These are phyloP conservation scores for Penicillium pulvis DNA, from an alignment of 495 filamentous ascomycete species.

Conservation along the genomic window DNA sequence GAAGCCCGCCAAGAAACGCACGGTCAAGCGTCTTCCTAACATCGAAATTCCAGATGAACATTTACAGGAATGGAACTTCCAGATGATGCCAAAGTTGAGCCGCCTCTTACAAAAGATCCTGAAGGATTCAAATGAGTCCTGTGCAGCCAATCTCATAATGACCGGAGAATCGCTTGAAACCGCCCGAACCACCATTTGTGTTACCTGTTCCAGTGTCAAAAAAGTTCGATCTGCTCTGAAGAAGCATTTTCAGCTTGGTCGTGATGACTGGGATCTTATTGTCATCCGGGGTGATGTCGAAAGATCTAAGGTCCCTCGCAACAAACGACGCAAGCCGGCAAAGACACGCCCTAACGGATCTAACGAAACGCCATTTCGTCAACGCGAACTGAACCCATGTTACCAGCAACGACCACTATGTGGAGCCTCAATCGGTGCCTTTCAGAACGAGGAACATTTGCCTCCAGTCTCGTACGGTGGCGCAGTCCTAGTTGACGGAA, in stretches of 20 bases:
- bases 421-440: conserved; percentile 92
- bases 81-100: conserved; percentile 71
- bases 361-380: conserved; percentile 34
- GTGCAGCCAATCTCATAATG: conserved; percentile 72
- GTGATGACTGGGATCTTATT: conserved; percentile 55
- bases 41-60: conserved; percentile 60
- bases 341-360: conserved; percentile 35
- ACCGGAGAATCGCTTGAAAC: conserved; percentile 66
- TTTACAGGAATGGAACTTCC: conserved; percentile 69
- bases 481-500: conserved; percentile 77
- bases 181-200: conserved; percentile 73
- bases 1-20: conserved; percentile 42
- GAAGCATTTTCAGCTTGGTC: conserved; percentile 68
- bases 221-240: conserved; percentile 71
- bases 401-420: conserved; percentile 78
- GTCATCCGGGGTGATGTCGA: conserved; percentile 71
- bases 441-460: conserved; percentile 76
- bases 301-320: conserved; percentile 60
- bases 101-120: conserved; percentile 65
- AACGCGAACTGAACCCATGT: conserved; percentile 40
- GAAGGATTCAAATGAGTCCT: conserved; percentile 64
- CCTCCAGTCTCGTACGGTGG: conserved; percentile 91
- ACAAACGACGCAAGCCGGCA: conserved; percentile 46
- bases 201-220: conserved; percentile 70
- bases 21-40: conserved; percentile 46